These are phyloP conservation scores for Pseudomicrostroma phylloplanum DNA, from an alignment of 1,284 basidiomycete genomes.

Conservation along the genomic window DNA sequence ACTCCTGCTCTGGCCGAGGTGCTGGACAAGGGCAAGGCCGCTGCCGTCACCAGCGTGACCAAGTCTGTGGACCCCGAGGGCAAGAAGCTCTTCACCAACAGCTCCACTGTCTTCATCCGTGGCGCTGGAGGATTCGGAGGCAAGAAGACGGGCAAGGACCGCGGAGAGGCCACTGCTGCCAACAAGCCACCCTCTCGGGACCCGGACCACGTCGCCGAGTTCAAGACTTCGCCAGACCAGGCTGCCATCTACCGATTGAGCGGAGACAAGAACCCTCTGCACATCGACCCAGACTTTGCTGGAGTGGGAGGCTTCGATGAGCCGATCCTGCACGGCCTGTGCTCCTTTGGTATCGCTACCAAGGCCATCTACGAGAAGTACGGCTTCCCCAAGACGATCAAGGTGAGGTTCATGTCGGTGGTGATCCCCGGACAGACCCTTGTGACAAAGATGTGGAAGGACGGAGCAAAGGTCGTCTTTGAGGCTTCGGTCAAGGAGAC, in stretches of 20 bases:
- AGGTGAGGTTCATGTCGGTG: constrained; percentile 84
- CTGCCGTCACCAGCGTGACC: constrained; percentile 28
- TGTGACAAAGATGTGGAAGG: constrained; percentile 80
- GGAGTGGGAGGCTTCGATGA: constrained; percentile 88
- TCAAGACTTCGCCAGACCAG: constrained; percentile 51
- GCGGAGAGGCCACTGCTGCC: constrained; percentile 77
- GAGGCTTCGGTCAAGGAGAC: constrained; percentile 75
- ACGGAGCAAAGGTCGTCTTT: constrained; percentile 84
- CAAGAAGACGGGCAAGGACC: constrained; percentile 76
- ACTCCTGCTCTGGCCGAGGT: constrained; percentile 70
- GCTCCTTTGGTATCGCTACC: constrained; percentile 87
- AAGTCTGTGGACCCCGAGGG: constrained; percentile 57
- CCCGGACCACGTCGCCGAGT: constrained; percentile 42
- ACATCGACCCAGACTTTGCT: constrained; percentile 89
- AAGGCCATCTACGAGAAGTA: constrained; percentile 85
- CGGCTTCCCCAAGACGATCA: constrained; percentile 84
- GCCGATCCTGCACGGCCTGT: constrained; percentile 70
- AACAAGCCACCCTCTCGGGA: constrained; percentile 65
- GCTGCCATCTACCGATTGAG: constrained; percentile 73
- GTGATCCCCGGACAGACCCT: constrained; percentile 89
- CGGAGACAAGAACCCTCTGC: constrained; percentile 85
- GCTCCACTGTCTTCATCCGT: constrained; percentile 85
- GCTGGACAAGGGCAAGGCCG: constrained; percentile 56
- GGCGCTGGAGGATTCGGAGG: constrained; percentile 93
- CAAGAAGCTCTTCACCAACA: constrained; percentile 81